A percentile compares a stretch with the other conserved stretches of the same genome.
phyloP scores from a whole-genome alignment of 768 basidiomycete species.

The Termitomyces sp. region DNA sequence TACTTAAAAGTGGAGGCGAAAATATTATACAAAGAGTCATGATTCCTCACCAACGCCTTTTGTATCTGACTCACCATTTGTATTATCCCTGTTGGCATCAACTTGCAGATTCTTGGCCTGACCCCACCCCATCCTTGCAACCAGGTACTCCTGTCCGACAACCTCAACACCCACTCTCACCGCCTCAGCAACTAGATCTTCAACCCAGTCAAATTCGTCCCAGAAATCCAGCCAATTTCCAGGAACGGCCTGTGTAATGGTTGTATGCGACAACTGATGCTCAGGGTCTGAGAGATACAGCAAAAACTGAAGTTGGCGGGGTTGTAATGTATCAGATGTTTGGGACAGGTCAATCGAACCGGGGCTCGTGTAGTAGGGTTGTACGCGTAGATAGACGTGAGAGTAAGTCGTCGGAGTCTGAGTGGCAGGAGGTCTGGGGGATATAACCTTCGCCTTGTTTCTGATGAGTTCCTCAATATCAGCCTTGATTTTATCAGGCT shows the following conservation, averaged over 20 bases:
- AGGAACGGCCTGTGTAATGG: slow-evolving; percentile 81
- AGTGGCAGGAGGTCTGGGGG: slow-evolving; percentile 26
- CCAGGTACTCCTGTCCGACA: slow-evolving; percentile 89
- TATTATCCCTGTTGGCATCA: slow-evolving; percentile 8
- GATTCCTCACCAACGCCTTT: slow-evolving; percentile 18
- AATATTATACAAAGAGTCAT: slow-evolving; percentile 30
- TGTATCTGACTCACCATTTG: slow-evolving; percentile 9
- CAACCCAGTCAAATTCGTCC: slow-evolving; percentile 95
- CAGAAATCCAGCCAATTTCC: slow-evolving; percentile 84
- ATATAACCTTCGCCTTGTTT: slow-evolving; percentile 41
- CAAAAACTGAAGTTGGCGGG: slow-evolving; percentile 64
- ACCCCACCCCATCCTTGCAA: slow-evolving; percentile 81
- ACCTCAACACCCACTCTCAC: slow-evolving; percentile 84
- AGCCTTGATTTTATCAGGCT: slow-evolving; percentile 42
- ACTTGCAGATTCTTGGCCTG: slow-evolving; percentile 6
- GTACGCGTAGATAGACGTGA: slow-evolving; percentile 89
- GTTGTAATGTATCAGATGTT: slow-evolving; percentile 29
- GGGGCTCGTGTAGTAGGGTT: slow-evolving; percentile 67
- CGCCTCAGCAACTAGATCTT: slow-evolving; percentile 88
- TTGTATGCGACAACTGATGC: slow-evolving; percentile 73
- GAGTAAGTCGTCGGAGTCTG: slow-evolving; percentile 74
- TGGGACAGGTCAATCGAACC: slow-evolving; percentile 32
- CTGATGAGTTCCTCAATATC: slow-evolving; percentile 75
- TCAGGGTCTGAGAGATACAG: slow-evolving; percentile 73
- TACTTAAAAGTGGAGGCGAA: slow-evolving; percentile 2